Conservation (phyloP, 2,329 filamentous ascomycete species). For the Fusarium hostae region DNA sequence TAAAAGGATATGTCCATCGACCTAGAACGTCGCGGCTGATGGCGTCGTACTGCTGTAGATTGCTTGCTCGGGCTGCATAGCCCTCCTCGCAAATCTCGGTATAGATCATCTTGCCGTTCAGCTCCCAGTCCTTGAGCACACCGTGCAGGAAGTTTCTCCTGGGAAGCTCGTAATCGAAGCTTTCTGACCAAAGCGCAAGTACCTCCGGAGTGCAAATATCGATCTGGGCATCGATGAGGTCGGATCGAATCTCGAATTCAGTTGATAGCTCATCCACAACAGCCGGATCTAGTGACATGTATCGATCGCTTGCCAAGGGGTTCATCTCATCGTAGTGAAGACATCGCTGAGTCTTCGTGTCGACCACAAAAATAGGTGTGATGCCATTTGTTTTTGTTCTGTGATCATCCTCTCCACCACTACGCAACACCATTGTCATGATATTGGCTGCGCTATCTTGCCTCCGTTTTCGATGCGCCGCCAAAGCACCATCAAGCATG, state of each 20-base stretch:
- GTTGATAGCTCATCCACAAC: conserved; percentile 75
- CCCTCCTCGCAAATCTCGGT: conserved; percentile 84
- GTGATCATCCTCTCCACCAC: conserved; percentile 76
- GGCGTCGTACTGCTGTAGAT: conserved; percentile 88
- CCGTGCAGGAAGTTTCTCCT: conserved; percentile 90
- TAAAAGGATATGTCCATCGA: conserved; percentile 88
- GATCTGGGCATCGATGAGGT: conserved; percentile 93
- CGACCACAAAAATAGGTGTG: conserved; percentile 86
- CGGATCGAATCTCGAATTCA: conserved; percentile 85
- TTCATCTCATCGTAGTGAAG: conserved; percentile 95
- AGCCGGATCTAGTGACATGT: conserved; percentile 79
- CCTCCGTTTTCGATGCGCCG: conserved; percentile 82
- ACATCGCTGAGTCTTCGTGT: conserved; percentile 81
- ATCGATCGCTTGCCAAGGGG: conserved; percentile 71
- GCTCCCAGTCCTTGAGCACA: conserved; percentile 94
- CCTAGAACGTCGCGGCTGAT: conserved; percentile 87
- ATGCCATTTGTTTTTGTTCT: conserved; percentile 80
- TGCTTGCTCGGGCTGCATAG: conserved; percentile 88
- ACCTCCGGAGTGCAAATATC: conserved; percentile 98
- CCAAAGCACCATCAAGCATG: conserved; percentile 80
- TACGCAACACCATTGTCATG: conserved; percentile 93
- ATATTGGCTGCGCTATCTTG: conserved; percentile 91
- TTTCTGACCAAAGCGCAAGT: conserved; percentile 94
- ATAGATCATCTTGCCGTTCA: conserved; percentile 97
- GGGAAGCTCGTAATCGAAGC: conserved; percentile 94